These are phyloP conservation scores for Phaseolus coccineus DNA, from an alignment of 331 rosid species.

Conservation along the genomic window DNA sequence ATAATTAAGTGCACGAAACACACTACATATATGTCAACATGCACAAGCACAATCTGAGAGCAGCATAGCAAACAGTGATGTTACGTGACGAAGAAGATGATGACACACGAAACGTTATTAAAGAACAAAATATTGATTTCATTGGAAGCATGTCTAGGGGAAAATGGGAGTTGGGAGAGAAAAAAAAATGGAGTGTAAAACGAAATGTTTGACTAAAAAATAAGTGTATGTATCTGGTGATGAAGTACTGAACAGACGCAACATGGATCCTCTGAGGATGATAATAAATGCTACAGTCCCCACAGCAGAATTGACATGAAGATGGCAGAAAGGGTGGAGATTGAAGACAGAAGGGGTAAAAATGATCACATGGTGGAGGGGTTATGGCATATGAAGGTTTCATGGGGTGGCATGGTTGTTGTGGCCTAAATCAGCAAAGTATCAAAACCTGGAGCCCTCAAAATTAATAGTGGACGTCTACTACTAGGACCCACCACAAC, in stretches of 20 bases:
- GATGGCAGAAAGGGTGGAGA: neutral
- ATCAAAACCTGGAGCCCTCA: constrained; percentile 46
- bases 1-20: neutral
- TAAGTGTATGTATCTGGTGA: neutral
- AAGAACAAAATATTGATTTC: neutral
- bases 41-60: neutral
- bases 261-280: constrained; percentile 1
- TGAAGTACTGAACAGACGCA: no score
- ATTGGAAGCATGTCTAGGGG: neutral
- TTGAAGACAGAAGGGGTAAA: constrained; percentile 39
- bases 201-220: neutral
- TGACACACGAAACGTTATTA: neutral
- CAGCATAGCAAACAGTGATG: neutral
- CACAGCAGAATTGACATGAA: constrained; percentile 28
- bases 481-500: constrained; percentile 40
- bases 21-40: no score
- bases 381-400: constrained; percentile 28
- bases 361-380: constrained; percentile 48
- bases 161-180: neutral
- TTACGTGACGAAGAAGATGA: neutral
- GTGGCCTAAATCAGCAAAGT: constrained; percentile 44
- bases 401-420: constrained; percentile 34
- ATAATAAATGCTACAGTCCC: constrained; percentile 33
- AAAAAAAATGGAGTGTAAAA: no score
- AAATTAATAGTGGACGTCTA: constrained; percentile 28